Conservation (phyloP, 2,329 filamentous ascomycete species). For the Arthroderma uncinatum region DNA sequence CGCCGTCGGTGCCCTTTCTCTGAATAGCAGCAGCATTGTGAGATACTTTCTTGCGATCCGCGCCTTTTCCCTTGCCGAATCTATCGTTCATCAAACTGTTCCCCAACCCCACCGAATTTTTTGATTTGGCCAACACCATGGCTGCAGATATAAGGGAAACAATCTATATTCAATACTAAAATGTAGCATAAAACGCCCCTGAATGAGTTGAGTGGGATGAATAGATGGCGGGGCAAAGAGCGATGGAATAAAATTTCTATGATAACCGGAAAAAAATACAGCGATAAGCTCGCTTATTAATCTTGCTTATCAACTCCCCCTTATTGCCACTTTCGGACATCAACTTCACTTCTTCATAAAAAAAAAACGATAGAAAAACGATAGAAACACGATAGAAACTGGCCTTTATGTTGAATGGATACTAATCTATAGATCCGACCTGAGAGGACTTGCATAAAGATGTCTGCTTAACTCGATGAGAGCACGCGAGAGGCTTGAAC, state of each 20-base stretch:
- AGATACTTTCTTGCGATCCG: slow-evolving; percentile 64
- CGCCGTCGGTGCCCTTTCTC: slow-evolving; percentile 61
- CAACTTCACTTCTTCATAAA: neutral
- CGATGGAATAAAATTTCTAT: neutral
- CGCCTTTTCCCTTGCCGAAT: slow-evolving; percentile 84
- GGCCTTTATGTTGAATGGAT: neutral
- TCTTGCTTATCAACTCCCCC: neutral
- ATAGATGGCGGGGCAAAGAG: neutral
- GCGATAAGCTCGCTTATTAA: neutral
- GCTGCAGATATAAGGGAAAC: slow-evolving; percentile 18
- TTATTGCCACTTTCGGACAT: neutral
- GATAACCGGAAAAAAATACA: neutral
- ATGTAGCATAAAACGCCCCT: neutral
- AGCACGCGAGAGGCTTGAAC: neutral
- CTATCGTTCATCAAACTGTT: slow-evolving; percentile 98
- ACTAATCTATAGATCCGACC: neutral
- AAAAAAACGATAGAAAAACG: neutral
- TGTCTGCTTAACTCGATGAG: neutral
- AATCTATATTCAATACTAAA: neutral
- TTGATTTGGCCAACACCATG: slow-evolving; percentile 81
- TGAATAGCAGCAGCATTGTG: slow-evolving; percentile 53
- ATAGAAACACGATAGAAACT: neutral
- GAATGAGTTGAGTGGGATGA: neutral
- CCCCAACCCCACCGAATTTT: slow-evolving; percentile 86
- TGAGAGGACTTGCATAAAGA: neutral